A percentile compares a stretch with the other conserved stretches of the same genome.
Conservation (phyloP, 306 rosid species). For the Chamaecrista fasciculata region DNA sequence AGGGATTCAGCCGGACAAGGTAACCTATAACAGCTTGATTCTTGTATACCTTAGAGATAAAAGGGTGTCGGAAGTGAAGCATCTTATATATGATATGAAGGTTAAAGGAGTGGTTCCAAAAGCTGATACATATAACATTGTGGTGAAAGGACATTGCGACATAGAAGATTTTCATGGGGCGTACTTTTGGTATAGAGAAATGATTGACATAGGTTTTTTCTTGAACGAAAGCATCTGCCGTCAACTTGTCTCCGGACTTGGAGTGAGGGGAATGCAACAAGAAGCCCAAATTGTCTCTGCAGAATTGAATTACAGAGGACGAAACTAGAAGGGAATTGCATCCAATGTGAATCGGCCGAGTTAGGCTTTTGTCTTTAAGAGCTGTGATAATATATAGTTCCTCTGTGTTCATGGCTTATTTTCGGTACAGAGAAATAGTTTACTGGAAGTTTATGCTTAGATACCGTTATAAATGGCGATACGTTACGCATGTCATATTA, state of each 20-base stretch:
- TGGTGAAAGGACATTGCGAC: slow-evolving; percentile 73
- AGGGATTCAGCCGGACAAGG: slow-evolving; percentile 59
- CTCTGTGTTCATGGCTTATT: too few species aligned
- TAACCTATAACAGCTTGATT: slow-evolving; percentile 79
- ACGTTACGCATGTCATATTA: too few species aligned
- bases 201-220: slow-evolving; percentile 49
- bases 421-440: too few species aligned
- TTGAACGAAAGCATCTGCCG: slow-evolving; percentile 34
- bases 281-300: slow-evolving; percentile 63
- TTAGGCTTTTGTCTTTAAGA: neutral
- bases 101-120: slow-evolving; percentile 62
- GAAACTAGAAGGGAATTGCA: slow-evolving; percentile 20
- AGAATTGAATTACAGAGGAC: slow-evolving; percentile 48
- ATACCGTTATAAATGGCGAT: too few species aligned
- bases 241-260: slow-evolving; percentile 63
- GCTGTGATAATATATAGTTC: too few species aligned
- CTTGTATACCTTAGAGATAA: slow-evolving; percentile 54
- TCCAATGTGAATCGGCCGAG: neutral
- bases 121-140: slow-evolving; percentile 65
- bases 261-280: slow-evolving; percentile 48
- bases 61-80: slow-evolving; percentile 50
- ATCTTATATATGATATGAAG: slow-evolving; percentile 66
- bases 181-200: slow-evolving; percentile 68
- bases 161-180: slow-evolving; percentile 62
- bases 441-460: too few species aligned